Base-by-base conservation (phyloP, 495 filamentous ascomycete genomes). In the Talaromyces stipitatus region DNA sequence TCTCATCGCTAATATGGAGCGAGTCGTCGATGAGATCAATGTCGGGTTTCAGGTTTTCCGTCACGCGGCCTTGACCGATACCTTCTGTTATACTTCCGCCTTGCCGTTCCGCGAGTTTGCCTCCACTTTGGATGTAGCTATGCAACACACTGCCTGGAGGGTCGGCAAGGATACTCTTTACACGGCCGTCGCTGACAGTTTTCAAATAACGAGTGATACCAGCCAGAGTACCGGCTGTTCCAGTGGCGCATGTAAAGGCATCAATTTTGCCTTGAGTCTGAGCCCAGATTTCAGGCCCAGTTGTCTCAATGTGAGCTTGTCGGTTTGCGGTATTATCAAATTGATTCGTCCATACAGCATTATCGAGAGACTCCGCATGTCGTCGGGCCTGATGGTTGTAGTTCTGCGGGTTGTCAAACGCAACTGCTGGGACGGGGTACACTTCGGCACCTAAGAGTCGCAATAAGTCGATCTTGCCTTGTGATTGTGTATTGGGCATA, bases 401-500 rank as follows among this genome's bases (percentile, higher is more conserved):
- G 73, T 98, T 98, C 45, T 91, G 74, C 20, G 92, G 90, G 77
- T 97, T 88, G 56, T 97, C 94, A 69, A 90, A 97, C n/a, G 94
- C 84, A 5, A 97, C 94, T 2, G 92, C 94, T 8, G 94, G 94
- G 2, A 98, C 94, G n/a, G 94, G 94, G 71, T 92, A 91, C 11
- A 98, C 94, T 66, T 97, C 91, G n/a, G 94, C 94, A 57, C 94
- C 94, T 16, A 98, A 81, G 55, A 98, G 71, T 7, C 94, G 82
- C 41, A 98, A 76, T 57, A 98, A 78, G 70, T 98, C 95, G 66
- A 98, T 87, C 77, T 98, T 98, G 63, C 92, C 94, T 70, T 95
- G 94, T 41, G 91, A 95, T 72, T 98, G 94, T 38, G 94, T 97
- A 77, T 98, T 86, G 63, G 94, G 94, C 94, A 98, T 98, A 81